A percentile compares a stretch with the other conserved stretches of the same genome.
phyloP scores from a whole-genome alignment of 495 filamentous ascomycete species.

The Hyaloscypha finlandica region DNA sequence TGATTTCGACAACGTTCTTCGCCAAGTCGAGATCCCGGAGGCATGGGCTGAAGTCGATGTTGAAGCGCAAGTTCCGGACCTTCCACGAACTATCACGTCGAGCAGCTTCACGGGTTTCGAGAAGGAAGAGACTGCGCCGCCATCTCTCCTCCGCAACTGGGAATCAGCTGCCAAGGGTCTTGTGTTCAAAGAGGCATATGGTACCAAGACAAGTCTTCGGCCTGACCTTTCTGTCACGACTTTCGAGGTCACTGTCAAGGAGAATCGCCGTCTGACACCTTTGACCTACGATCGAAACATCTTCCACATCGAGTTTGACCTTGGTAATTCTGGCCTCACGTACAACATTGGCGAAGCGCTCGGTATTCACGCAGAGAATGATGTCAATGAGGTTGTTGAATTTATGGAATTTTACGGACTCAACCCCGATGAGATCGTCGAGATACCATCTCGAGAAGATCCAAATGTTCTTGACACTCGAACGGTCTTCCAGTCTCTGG shows the following conservation, averaged over 20 bases:
- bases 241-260: constrained; percentile 84
- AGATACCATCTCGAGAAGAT: constrained; percentile 87
- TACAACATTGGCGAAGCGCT: constrained; percentile 99
- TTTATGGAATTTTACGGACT: constrained; percentile 92
- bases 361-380: constrained; percentile 93
- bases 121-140: constrained; percentile 70
- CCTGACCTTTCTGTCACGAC: constrained; percentile 88
- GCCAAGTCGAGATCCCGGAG: constrained; percentile 72
- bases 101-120: constrained; percentile 83
- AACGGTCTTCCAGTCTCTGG: constrained; percentile 88
- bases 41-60: constrained; percentile 71
- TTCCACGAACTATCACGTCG: constrained; percentile 61
- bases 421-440: constrained; percentile 77
- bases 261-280: constrained; percentile 91
- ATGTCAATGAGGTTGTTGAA: constrained; percentile 70
- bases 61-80: constrained; percentile 50
- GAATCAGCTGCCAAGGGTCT: constrained; percentile 82
- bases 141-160: constrained; percentile 70
- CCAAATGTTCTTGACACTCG: constrained; percentile 75
- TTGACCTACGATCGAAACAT: constrained; percentile 93
- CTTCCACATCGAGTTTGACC: constrained; percentile 99
- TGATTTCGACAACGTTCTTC: constrained; percentile 69
- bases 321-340: constrained; percentile 83
- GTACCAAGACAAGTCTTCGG: constrained; percentile 68
- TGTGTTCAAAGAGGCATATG: constrained; percentile 92